A percentile compares a stretch with the other conserved stretches of the same genome.
Conservation (phyloP, 805 yeast species). For the Myxozyma melibiosi region DNA sequence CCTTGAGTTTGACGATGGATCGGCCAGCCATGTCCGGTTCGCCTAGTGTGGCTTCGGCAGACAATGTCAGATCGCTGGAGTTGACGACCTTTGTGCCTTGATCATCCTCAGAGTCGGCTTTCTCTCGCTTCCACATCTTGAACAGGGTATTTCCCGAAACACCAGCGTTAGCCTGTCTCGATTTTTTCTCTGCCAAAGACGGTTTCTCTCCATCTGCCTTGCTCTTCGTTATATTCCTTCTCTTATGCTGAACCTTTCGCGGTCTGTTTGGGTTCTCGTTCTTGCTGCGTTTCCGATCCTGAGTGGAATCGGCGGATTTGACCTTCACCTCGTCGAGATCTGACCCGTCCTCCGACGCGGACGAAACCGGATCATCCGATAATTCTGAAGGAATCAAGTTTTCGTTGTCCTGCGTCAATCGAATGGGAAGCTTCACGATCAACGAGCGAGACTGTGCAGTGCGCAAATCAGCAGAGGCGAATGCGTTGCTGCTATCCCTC, state of each 20-base stretch:
- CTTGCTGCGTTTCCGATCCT: not conserved
- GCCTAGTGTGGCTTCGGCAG: too few species aligned
- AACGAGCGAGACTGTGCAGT: not conserved
- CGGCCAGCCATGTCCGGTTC: not conserved
- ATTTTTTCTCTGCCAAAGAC: not conserved
- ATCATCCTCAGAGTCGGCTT: too few species aligned
- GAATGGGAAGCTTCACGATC: conserved; percentile 2
- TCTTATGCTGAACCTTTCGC: too few species aligned
- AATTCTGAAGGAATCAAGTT: conserved; percentile 6
- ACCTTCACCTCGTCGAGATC: not conserved
- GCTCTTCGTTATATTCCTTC: not conserved
- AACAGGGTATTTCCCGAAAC: too few species aligned
- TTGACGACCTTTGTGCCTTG: too few species aligned
- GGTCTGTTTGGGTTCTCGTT: too few species aligned
- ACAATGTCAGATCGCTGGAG: too few species aligned
- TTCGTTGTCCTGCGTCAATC: conserved; percentile 6
- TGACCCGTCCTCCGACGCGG: not conserved
- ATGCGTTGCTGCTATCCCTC: not conserved
- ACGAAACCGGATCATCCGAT: conserved; percentile 20
- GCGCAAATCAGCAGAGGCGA: too few species aligned
- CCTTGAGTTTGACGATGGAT: not conserved
- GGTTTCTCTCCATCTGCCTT: not conserved
- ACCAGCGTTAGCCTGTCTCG: too few species aligned
- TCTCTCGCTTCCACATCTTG: not conserved
- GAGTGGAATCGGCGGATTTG: not conserved